Conservation (phyloP, 805 yeast genomes). For the Candida hispaniensis region DNA sequence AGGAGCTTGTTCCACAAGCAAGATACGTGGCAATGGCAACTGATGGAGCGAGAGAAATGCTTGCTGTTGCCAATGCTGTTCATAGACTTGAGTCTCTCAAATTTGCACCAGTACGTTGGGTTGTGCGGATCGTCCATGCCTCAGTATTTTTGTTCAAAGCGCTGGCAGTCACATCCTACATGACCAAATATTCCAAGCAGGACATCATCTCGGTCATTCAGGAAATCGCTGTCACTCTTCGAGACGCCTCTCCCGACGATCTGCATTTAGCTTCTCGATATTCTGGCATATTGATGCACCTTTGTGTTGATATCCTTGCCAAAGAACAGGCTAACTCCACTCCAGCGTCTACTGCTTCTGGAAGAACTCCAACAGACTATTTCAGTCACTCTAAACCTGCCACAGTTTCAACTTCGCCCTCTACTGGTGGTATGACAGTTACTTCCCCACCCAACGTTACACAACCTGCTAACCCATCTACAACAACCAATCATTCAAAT, state of each 20-base stretch:
- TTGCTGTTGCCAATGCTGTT: conserved; percentile 59
- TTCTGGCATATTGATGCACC: conserved; percentile 42
- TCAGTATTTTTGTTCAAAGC: conserved; percentile 87
- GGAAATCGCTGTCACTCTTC: conserved; percentile 56
- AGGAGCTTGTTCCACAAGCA: conserved; percentile 57
- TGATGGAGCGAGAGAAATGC: conserved; percentile 69
- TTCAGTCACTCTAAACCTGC: too few relatives aligned
- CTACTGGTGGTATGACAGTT: too few relatives aligned
- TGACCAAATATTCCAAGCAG: conserved; percentile 26
- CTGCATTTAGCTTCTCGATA: conserved; percentile 73
- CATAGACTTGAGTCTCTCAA: conserved; percentile 49
- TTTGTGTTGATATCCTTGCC: conserved; percentile 41
- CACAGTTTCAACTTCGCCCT: too few relatives aligned
- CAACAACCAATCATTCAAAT: too few relatives aligned
- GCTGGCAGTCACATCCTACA: conserved; percentile 31
- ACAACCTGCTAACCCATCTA: too few relatives aligned
- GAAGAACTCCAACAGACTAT: conserved; percentile 15
- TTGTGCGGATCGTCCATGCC: conserved; percentile 72
- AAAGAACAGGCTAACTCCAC: conserved; percentile 24
- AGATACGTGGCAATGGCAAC: conserved; percentile 74
- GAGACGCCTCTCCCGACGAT: conserved; percentile 85
- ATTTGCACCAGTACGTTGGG: conserved; percentile 90
- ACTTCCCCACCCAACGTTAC: too few relatives aligned
- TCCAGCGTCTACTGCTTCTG: conserved; percentile 13
- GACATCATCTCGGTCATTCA: conserved; percentile 60